Evolutionary conservation across 768 basidiomycete genomes (phyloP).

Genomic region (Serendipita indica): DNA sequence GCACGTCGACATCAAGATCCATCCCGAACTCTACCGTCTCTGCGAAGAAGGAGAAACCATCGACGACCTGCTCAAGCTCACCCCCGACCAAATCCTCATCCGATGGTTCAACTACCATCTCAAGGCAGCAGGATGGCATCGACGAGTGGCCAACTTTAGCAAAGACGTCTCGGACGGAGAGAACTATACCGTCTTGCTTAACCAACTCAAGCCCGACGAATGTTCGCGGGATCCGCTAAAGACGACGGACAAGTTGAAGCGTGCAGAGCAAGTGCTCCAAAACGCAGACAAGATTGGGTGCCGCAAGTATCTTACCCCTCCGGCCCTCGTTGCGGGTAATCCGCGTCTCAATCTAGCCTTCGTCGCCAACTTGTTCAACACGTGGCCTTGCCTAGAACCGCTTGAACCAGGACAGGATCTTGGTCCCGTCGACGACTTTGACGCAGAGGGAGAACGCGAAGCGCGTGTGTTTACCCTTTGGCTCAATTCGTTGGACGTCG

Average conservation of each 20-base stretch:
- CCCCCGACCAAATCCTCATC: constrained; percentile 93
- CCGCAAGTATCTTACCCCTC: constrained; percentile 86
- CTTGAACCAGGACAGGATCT: constrained; percentile 89
- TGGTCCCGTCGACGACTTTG: constrained; percentile 87
- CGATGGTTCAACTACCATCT: constrained; percentile 99
- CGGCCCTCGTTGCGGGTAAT: constrained; percentile 85
- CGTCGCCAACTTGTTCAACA: constrained; percentile 98
- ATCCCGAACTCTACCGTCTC: constrained; percentile 90
- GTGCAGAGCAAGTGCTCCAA: constrained; percentile 88
- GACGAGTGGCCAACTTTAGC: constrained; percentile 93
- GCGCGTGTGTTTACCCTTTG: constrained; percentile 96
- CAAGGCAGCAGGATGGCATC: constrained; percentile 84
- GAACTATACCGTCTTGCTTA: constrained; percentile 91
- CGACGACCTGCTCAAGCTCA: constrained; percentile 83
- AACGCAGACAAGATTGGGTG: constrained; percentile 91
- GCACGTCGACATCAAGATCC: constrained; percentile 95
- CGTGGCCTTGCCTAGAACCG: constrained; percentile 84
- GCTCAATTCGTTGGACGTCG: constrained; percentile 94
- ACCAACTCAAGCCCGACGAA: constrained; percentile 88
- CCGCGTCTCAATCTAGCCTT: constrained; percentile 96
- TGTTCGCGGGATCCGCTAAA: constrained; percentile 87
- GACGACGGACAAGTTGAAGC: constrained; percentile 61
- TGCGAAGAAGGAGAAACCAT: constrained; percentile 96
- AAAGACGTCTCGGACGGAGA: constrained; percentile 95
- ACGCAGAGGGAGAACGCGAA: constrained; percentile 96